These are phyloP conservation scores for Voacanga thouarsii DNA, from an alignment of 257 asterid genomes.

Conservation along the genomic window DNA sequence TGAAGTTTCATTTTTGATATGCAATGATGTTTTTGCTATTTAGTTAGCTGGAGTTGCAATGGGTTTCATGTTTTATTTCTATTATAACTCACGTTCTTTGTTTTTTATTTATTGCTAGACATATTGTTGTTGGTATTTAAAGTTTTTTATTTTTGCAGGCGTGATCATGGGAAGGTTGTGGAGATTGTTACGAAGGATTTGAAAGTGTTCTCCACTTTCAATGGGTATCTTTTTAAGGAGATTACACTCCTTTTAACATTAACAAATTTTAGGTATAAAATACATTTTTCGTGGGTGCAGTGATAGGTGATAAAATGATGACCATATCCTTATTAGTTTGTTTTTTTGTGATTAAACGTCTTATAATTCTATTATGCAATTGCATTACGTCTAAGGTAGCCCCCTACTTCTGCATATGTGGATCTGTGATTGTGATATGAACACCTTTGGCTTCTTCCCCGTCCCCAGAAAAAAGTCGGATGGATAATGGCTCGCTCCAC, in stretches of 20 bases:
- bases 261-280: slow-evolving; percentile 44
- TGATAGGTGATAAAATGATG: slow-evolving; percentile 11
- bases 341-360: neutral
- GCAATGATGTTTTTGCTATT: slow-evolving; percentile 4
- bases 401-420: no score
- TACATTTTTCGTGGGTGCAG: neutral
- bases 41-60: slow-evolving; percentile 55
- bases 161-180: slow-evolving; percentile 48
- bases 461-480: no score
- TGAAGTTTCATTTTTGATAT: neutral
- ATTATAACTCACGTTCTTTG: no score
- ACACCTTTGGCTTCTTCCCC: no score
- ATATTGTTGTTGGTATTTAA: neutral
- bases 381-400: no score
- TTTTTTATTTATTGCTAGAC: neutral
- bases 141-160: slow-evolving; percentile 28
- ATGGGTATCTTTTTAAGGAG: slow-evolving; percentile 47
- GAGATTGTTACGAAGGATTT: slow-evolving; percentile 56
- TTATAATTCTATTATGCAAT: neutral
- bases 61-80: neutral
- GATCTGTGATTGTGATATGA: no score
- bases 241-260: slow-evolving; percentile 44
- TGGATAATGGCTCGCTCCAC: no score
- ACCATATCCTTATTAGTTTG: neutral
- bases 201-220: slow-evolving; percentile 41